Conservation (phyloP, 768 basidiomycete genomes). For the Polyporus arcularius region DNA sequence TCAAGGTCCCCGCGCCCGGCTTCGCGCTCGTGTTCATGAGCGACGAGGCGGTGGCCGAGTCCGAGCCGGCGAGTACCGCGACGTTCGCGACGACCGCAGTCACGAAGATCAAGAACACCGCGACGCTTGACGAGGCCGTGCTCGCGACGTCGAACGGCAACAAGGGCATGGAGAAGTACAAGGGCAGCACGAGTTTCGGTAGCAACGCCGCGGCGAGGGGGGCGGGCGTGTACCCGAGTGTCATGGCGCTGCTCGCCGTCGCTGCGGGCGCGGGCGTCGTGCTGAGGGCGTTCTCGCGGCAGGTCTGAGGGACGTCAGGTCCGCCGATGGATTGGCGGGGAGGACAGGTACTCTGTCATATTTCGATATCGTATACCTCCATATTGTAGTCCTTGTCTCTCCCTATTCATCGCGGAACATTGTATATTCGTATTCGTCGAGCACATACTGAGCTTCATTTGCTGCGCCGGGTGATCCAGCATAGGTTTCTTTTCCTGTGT, state of each 20-base stretch:
- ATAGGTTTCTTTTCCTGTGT: too few relatives aligned
- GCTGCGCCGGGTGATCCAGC: too few relatives aligned
- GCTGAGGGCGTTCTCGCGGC: not conserved
- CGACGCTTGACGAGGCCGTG: slow-evolving; percentile 52
- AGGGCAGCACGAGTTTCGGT: slow-evolving; percentile 26
- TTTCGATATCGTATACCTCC: not conserved
- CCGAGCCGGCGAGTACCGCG: slow-evolving; percentile 34
- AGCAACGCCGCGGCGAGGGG: slow-evolving; percentile 18
- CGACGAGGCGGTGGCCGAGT: slow-evolving; percentile 38
- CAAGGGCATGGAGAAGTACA: slow-evolving; percentile 29
- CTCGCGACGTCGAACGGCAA: slow-evolving; percentile 68
- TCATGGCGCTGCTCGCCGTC: slow-evolving; percentile 4
- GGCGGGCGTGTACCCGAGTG: slow-evolving; percentile 4
- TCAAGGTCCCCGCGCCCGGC: slow-evolving; percentile 68
- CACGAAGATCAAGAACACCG: slow-evolving; percentile 54
- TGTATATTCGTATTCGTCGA: too few relatives aligned
- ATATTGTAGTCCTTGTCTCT: not conserved
- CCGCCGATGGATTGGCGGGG: not conserved
- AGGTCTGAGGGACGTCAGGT: not conserved
- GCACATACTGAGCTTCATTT: too few relatives aligned
- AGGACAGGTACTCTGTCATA: too few relatives aligned
- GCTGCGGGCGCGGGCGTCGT: slow-evolving; percentile 6
- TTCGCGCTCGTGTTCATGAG: slow-evolving; percentile 76
- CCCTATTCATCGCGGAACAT: too few relatives aligned
- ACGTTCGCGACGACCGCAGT: slow-evolving; percentile 59